A percentile compares a stretch with the other conserved stretches of the same genome.
phyloP scores from a whole-genome alignment of 805 yeast species.

The Myxozyma geophila region DNA sequence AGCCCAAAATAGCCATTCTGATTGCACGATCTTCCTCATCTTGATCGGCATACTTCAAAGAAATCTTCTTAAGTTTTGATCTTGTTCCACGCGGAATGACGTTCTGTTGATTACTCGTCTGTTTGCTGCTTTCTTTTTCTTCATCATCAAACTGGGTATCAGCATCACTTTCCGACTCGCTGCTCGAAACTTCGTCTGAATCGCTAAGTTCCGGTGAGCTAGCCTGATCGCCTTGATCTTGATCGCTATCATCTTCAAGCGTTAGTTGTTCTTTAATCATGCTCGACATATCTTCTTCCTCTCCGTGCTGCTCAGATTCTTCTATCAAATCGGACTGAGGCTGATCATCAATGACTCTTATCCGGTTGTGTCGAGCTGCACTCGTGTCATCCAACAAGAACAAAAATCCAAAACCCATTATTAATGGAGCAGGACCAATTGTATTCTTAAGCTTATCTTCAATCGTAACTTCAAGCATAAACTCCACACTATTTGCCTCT shows the following conservation, averaged over 20 bases:
- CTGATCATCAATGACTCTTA: slow-evolving; percentile 14
- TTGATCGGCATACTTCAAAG: slow-evolving; percentile 83
- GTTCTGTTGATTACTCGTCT: slow-evolving; percentile 39
- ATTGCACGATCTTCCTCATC: slow-evolving; percentile 83
- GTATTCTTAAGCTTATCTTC: slow-evolving; percentile 13
- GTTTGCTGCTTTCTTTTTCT: neutral
- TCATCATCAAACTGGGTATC: slow-evolving; percentile 9
- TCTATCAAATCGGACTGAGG: neutral
- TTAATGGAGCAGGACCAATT: slow-evolving; percentile 58
- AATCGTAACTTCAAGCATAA: slow-evolving; percentile 50
- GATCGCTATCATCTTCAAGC: too few species aligned
- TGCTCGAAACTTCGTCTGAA: slow-evolving; percentile 17
- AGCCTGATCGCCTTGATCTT: slow-evolving; percentile 4
- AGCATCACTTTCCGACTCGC: slow-evolving; percentile 9
- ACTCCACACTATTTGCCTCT: slow-evolving; percentile 49
- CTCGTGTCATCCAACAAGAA: slow-evolving; percentile 70
- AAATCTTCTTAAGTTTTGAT: slow-evolving; percentile 79
- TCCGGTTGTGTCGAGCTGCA: slow-evolving; percentile 45
- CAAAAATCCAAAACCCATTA: slow-evolving; percentile 85
- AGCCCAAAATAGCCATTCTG: slow-evolving; percentile 83
- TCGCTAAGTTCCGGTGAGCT: slow-evolving; percentile 11
- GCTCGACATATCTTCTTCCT: slow-evolving; percentile 22
- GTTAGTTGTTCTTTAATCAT: too few species aligned
- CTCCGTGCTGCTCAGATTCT: slow-evolving; percentile 20
- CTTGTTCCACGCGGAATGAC: slow-evolving; percentile 76